A percentile compares a stretch with the other conserved stretches of the same genome.
phyloP scores from a whole-genome alignment of 805 yeast genomes.

The Isabelozyma heimii region DNA sequence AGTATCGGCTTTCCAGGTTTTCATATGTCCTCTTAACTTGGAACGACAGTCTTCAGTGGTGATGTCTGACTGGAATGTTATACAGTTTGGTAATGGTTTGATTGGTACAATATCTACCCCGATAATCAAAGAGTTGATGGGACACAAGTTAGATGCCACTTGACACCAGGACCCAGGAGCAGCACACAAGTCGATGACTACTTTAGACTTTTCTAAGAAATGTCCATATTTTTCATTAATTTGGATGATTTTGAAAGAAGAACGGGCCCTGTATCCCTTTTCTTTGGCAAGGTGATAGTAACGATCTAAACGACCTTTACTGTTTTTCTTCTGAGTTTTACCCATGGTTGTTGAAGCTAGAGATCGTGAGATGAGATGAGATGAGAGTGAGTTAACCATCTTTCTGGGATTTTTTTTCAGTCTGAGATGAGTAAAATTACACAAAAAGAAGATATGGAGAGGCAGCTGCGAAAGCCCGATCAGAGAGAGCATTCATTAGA shows the following conservation, averaged over 20 bases:
- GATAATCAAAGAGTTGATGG: slow-evolving; percentile 86
- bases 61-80: slow-evolving; percentile 93
- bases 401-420: background rate
- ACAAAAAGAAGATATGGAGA: background rate
- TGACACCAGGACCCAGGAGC: slow-evolving; percentile 99
- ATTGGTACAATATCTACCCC: slow-evolving; percentile 99
- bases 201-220: slow-evolving; percentile 89
- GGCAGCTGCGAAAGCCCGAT: background rate
- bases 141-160: slow-evolving; percentile 92
- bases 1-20: slow-evolving; percentile 98
- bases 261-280: slow-evolving; percentile 98
- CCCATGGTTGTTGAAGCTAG: slow-evolving; percentile 54
- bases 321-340: slow-evolving; percentile 88
- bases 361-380: background rate
- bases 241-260: slow-evolving; percentile 92
- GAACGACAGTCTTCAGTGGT: slow-evolving; percentile 98
- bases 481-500: background rate
- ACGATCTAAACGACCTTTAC: slow-evolving; percentile 98
- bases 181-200: slow-evolving; percentile 96
- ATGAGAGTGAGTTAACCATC: background rate
- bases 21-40: slow-evolving; percentile 89
- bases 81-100: slow-evolving; percentile 91
- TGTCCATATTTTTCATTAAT: slow-evolving; percentile 96
- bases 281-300: slow-evolving; percentile 96
- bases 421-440: background rate